These are phyloP conservation scores for Lodderomyces orthopsilosis DNA, from an alignment of 1,139 yeast species.

Conservation along the genomic window DNA sequence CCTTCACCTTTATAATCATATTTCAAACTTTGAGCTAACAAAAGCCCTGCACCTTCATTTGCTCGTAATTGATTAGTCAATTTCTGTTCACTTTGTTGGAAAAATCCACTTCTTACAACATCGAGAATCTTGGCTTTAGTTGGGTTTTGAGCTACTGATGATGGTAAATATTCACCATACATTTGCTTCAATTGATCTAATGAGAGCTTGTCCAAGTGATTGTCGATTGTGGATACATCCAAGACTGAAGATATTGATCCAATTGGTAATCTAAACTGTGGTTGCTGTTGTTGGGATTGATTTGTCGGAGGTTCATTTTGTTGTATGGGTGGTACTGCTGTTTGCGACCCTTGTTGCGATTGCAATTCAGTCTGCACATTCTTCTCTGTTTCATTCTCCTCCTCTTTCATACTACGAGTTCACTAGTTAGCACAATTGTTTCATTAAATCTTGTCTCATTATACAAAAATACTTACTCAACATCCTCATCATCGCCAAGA, in stretches of 20 bases:
- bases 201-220: slow-evolving; percentile 37
- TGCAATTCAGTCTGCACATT: background rate
- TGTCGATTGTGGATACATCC: slow-evolving; percentile 34
- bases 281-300: slow-evolving; percentile 3
- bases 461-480: slow-evolving; percentile 20
- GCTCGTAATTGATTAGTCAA: slow-evolving; percentile 43
- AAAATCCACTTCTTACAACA: slow-evolving; percentile 53
- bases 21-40: slow-evolving; percentile 52
- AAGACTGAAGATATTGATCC: slow-evolving; percentile 39
- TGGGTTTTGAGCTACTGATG: slow-evolving; percentile 30
- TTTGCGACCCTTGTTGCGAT: background rate
- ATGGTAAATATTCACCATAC: slow-evolving; percentile 44
- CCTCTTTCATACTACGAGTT: background rate
- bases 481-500: slow-evolving; percentile 39
- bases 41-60: slow-evolving; percentile 48
- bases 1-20: slow-evolving; percentile 60
- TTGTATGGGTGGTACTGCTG: background rate
- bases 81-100: slow-evolving; percentile 44
- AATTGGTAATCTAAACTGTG: slow-evolving; percentile 20
- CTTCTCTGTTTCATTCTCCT: background rate
- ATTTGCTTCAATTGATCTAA: slow-evolving; percentile 36
- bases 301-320: background rate
- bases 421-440: slow-evolving; percentile 6
- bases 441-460: slow-evolving; percentile 18
- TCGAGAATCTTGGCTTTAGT: slow-evolving; percentile 41